Percentiles rank a stretch among this genome's conserved stretches.
Evolutionary conservation across 1,284 basidiomycete genomes (phyloP).

Genomic region (Ganoderma meredithae): DNA sequence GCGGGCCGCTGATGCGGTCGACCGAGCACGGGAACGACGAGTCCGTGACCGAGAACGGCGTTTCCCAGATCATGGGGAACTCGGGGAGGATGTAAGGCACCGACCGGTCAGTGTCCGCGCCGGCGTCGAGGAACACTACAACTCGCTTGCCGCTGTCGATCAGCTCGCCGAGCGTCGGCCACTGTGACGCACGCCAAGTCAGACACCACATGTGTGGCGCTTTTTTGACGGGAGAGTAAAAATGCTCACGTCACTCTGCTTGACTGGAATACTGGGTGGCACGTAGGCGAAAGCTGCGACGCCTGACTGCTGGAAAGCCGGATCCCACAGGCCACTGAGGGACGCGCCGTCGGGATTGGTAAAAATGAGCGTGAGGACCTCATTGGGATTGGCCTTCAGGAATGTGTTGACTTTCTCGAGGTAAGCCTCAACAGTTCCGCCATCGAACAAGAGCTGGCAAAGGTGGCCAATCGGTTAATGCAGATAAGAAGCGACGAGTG

Average conservation of each 20-base stretch:
- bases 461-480: constrained; percentile 18
- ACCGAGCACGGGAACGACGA: constrained; percentile 74
- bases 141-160: constrained; percentile 72
- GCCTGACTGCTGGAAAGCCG: constrained; percentile 66
- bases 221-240: not conserved
- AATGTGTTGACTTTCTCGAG: constrained; percentile 48
- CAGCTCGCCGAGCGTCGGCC: constrained; percentile 80
- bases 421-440: constrained; percentile 59
- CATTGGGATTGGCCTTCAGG: constrained; percentile 74
- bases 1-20: constrained; percentile 63
- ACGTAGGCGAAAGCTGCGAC: constrained; percentile 65
- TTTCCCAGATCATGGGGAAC: constrained; percentile 80
- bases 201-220: not conserved
- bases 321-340: constrained; percentile 57
- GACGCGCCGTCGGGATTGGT: constrained; percentile 73
- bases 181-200: constrained; percentile 42
- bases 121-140: constrained; percentile 76
- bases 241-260: constrained; percentile 46
- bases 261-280: constrained; percentile 60
- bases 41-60: constrained; percentile 70
- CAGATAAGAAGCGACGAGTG: not conserved
- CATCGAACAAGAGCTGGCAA: constrained; percentile 59
- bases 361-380: constrained; percentile 76
- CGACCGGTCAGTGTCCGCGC: constrained; percentile 49
- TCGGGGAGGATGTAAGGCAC: constrained; percentile 73